A percentile compares a stretch with the other conserved stretches of the same genome.
These are phyloP conservation scores for Lycium barbarum DNA, from an alignment of 257 asterid species.

Conservation along the genomic window DNA sequence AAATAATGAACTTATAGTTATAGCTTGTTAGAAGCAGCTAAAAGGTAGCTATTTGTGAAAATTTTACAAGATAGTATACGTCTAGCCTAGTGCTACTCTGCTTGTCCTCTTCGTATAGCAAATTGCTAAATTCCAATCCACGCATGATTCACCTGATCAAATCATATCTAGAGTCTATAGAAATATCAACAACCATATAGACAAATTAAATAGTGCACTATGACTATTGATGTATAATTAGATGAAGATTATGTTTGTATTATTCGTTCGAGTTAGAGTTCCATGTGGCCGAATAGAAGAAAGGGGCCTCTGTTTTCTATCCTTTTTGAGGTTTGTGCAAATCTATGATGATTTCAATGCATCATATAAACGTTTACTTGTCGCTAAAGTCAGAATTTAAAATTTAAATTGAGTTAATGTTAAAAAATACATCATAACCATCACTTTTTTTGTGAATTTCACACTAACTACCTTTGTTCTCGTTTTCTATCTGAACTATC, in stretches of 20 bases:
- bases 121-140: background rate
- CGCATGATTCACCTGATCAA: background rate
- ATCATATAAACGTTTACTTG: background rate
- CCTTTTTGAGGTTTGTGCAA: background rate
- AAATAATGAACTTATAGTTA: no score
- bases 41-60: no score
- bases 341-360: conserved; percentile 2
- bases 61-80: no score
- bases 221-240: background rate
- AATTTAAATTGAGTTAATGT: no score
- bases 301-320: background rate
- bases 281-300: background rate
- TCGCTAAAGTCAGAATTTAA: background rate
- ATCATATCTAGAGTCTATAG: background rate
- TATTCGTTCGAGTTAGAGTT: background rate
- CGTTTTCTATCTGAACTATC: no score
- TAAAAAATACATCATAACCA: no score
- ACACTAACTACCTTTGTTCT: no score
- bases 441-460: no score
- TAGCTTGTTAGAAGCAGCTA: no score
- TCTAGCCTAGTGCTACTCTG: background rate
- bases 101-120: background rate
- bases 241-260: background rate
- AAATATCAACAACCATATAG: background rate
- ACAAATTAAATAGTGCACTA: background rate